A percentile compares a stretch with the other conserved stretches of the same genome.
Conservation (phyloP, 495 filamentous ascomycete genomes). For the Trichoderma erinaceum region DNA sequence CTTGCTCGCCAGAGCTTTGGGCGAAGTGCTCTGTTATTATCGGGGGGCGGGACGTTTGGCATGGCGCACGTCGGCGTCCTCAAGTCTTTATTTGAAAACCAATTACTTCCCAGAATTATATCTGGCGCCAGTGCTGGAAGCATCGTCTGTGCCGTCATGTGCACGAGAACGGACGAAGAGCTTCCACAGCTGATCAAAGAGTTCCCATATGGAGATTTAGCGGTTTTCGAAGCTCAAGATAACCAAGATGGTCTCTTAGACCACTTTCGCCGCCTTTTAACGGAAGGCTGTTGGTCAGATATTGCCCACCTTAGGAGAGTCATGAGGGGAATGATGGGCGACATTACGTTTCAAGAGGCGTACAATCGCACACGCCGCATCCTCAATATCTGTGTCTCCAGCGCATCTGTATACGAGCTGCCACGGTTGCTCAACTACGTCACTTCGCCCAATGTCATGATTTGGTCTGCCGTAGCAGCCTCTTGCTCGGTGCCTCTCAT, state of each 20-base stretch:
- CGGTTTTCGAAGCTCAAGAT: slow-evolving; percentile 72
- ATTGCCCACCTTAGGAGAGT: slow-evolving; percentile 71
- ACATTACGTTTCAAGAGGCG: slow-evolving; percentile 91
- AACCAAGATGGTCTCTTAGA: slow-evolving; percentile 61
- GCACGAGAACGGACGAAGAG: slow-evolving; percentile 79
- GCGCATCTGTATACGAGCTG: slow-evolving; percentile 78
- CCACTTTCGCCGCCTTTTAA: slow-evolving; percentile 69
- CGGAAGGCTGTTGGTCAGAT: slow-evolving; percentile 76
- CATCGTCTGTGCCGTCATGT: slow-evolving; percentile 82
- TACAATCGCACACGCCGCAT: slow-evolving; percentile 89
- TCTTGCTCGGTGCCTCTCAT: slow-evolving; percentile 91
- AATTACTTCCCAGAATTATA: slow-evolving; percentile 81
- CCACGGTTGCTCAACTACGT: slow-evolving; percentile 86
- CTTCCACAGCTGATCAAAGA: slow-evolving; percentile 62
- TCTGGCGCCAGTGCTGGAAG: slow-evolving; percentile 93
- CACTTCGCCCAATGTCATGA: slow-evolving; percentile 86
- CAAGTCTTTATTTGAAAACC: slow-evolving; percentile 70
- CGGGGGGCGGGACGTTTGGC: slow-evolving; percentile 87
- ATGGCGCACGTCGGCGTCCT: slow-evolving; percentile 97
- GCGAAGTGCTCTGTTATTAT: slow-evolving; percentile 77
- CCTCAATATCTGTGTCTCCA: slow-evolving; percentile 88
- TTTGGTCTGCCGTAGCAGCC: slow-evolving; percentile 93
- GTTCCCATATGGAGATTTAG: slow-evolving; percentile 76
- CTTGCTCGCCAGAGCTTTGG: slow-evolving; percentile 82
- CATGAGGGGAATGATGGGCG: slow-evolving; percentile 72